Evolutionary conservation across 108 stramenopile genomes (phyloP), one percentile per base, ranked within the genome.

Genomic region (Cyclotella cryptica): DNA sequence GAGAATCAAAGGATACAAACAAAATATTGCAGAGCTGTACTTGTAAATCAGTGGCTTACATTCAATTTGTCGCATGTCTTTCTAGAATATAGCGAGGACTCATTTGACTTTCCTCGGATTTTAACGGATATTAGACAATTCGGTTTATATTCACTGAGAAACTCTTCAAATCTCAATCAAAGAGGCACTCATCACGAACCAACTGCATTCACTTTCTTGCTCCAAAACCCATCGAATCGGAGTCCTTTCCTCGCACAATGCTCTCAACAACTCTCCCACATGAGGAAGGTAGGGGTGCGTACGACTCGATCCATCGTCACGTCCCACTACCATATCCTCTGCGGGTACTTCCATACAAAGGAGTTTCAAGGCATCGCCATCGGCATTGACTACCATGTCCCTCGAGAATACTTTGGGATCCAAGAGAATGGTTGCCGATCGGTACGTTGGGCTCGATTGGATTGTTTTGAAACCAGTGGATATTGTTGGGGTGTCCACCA

Each of bases 131-230:
- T n/a, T 1, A 49, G 47, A 17, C n/a, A 7, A 3, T 9, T 1
- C 47, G 1, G 1, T n/a, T n/a, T n/a, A 49, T 9, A 3, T n/a
- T 9, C n/a, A 3, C 9, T 7, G 9, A 1, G 3, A 49, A 49
- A 9, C 3, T 7, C 47, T n/a, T n/a, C 51, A 75, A 41, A 82
- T 82, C 58, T 81, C 69, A 53, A 82, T 43, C 15, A 82, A 42
- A 57, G 81, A 66, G 43, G 75, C 81, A 72, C 69, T 76, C 19
- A n/a, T 59, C 58, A 76, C 75, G 72, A 82, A 82, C 75, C 74
- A 82, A 44, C 69, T 72, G 53, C 65, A 51, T 53, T 82, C 75
- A 66, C 75, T 72, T 27, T 82, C 81, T 62, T 82, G 81, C 59
- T 82, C 81, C 43, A 82, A 29, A 9, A 75, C 66, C 81, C 81